These are phyloP conservation scores for Phytopythium helicoides DNA, from an alignment of 352 stramenopile genomes.

Conservation along the genomic window DNA sequence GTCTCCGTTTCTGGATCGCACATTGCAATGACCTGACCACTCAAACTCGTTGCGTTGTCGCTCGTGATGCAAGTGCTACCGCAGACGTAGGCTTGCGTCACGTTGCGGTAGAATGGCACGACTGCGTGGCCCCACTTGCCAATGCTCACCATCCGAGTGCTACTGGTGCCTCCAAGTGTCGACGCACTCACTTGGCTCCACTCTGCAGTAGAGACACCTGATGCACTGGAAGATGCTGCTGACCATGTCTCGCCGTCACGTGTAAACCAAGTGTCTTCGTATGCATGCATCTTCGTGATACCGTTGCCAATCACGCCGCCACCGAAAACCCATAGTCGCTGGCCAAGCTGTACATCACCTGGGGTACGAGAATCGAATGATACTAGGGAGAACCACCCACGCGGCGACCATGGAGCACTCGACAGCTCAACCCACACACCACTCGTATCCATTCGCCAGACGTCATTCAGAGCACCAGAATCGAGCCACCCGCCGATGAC, in stretches of 20 bases:
- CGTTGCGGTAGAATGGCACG: constrained; percentile 47
- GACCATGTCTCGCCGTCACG: constrained; percentile 59
- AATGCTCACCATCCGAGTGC: constrained; percentile 45
- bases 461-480: constrained; percentile 50
- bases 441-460: constrained; percentile 60
- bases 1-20: constrained; percentile 36
- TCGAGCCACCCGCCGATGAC: constrained; percentile 68
- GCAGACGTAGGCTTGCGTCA: constrained; percentile 58
- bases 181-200: constrained; percentile 65
- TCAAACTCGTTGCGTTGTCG: constrained; percentile 39
- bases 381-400: constrained; percentile 74
- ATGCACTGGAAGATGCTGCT: constrained; percentile 57
- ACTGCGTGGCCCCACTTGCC: constrained; percentile 76
- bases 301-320: constrained; percentile 72
- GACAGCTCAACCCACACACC: constrained; percentile 39
- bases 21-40: constrained; percentile 59
- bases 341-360: constrained; percentile 54
- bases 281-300: constrained; percentile 69
- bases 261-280: constrained; percentile 71
- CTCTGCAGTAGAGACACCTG: constrained; percentile 67
- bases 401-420: constrained; percentile 44
- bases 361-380: constrained; percentile 71
- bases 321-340: constrained; percentile 71
- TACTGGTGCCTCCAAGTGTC: constrained; percentile 14
- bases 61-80: constrained; percentile 44